phyloP scores from a whole-genome alignment of 2,329 filamentous ascomycete species.

The Penicillium sumatraense region DNA sequence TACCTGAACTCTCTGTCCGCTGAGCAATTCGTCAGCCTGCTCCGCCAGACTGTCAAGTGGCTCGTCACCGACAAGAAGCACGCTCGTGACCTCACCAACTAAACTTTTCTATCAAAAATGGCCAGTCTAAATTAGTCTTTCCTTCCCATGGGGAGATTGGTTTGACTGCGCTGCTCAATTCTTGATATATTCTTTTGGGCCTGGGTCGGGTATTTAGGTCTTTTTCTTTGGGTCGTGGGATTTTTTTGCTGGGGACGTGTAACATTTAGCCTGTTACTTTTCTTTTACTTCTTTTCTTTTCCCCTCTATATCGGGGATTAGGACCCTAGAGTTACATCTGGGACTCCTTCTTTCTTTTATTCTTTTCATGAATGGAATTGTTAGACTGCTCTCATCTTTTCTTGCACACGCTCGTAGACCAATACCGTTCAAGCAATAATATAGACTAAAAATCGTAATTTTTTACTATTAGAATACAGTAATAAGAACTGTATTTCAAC shows the following conservation, averaged over 20 bases:
- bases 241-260: conserved; percentile 11
- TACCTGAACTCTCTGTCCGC: conserved; percentile 39
- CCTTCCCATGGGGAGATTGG: neutral
- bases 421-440: too few species aligned
- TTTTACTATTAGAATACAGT: too few species aligned
- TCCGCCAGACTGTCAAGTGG: conserved; percentile 38
- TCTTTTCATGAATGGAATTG: conserved; percentile 25
- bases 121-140: neutral
- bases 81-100: conserved; percentile 33
- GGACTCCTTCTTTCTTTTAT: conserved; percentile 5
- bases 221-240: conserved; percentile 2
- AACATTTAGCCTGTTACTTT: conserved; percentile 19
- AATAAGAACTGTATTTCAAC: too few species aligned
- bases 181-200: conserved; percentile 3
- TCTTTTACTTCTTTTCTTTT: conserved; percentile 16
- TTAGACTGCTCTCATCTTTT: conserved; percentile 18
- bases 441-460: too few species aligned
- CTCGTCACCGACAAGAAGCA: conserved; percentile 38
- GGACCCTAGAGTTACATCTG: neutral
- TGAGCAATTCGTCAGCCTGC: conserved; percentile 33
- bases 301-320: conserved; percentile 10
- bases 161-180: neutral
- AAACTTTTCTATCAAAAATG: conserved; percentile 13
- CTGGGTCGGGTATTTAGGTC: conserved; percentile 15
- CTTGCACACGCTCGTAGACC: neutral